Evolutionary conservation across 1,284 basidiomycete genomes (phyloP), one percentile per base, ranked within the genome.

Genomic region (Trichosporon asahii): DNA sequence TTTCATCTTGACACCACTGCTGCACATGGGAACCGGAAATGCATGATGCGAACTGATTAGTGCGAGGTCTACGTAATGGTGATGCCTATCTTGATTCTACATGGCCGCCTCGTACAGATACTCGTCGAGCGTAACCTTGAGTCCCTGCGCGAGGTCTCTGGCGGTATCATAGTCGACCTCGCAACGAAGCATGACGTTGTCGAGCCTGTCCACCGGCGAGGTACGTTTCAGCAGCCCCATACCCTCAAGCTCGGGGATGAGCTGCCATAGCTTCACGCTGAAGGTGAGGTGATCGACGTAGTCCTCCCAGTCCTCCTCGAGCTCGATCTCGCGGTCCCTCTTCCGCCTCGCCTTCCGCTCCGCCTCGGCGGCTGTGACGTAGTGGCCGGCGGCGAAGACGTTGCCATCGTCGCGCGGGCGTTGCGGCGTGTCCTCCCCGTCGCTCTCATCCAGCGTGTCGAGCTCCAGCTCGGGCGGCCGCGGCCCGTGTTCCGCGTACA

Each of bases 401-500:
- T 61, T 61, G 23, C 60, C 89, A 9, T 71, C 66, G 49, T 55
- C 46, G 23, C 49, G 49, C 21, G n/a, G 49, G 15, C 49, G n/a
- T 21, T 25, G 49, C 23, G 49, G 49, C 88, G 86, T 55, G 29
- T 65, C 72, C 14, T 65, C 66, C 5, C 72, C 67, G 55, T 75
- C 66, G 87, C 81, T 25, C 74, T 83, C 68, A 14, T 73, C 73
- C 6, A 72, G 74, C 21, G 70, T 72, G 27, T 74, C 73, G 7
- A 74, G 72, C 27, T 76, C 68, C 14, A 82, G 73, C 18, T 79
- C 76, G 25, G 70, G 3, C 82, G 86, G 63, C 81, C 86, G 27
- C 84, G 83, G 14, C 78, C 83, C 92, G 73, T 94, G 89, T 79
- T 96, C 94, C 69, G 93, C 90, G 44, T 95, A 84, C 8, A 98